These are phyloP conservation scores for Bipolaris oryzae DNA, from an alignment of 2,329 filamentous ascomycete genomes.

Conservation along the genomic window DNA sequence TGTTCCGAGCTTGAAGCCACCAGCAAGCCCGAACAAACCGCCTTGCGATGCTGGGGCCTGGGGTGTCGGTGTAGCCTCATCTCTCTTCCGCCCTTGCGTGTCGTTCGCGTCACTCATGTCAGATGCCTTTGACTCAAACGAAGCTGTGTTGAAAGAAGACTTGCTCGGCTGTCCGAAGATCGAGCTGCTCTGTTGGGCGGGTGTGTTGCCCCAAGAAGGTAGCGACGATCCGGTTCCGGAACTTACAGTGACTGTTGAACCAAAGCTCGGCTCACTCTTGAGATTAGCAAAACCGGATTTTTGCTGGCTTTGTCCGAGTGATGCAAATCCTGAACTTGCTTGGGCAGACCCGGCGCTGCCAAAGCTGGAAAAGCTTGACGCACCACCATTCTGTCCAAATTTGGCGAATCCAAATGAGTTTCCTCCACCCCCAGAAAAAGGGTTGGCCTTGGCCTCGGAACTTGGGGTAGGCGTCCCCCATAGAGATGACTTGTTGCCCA, in stretches of 20 bases:
- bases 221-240: constrained; percentile 43
- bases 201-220: constrained; percentile 42
- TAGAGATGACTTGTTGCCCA: constrained; percentile 28
- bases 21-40: constrained; percentile 41
- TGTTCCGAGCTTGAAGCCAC: constrained; percentile 69
- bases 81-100: constrained; percentile 30
- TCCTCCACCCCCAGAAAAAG: constrained; percentile 41
- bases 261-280: constrained; percentile 46
- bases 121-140: constrained; percentile 40
- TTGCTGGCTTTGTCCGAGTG: constrained; percentile 35
- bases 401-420: constrained; percentile 42
- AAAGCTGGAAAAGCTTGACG: constrained; percentile 26
- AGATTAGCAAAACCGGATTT: constrained; percentile 39
- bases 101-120: constrained; percentile 38
- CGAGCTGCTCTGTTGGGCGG: constrained; percentile 35
- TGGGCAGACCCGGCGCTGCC: constrained; percentile 10
- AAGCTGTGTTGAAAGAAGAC: constrained; percentile 39
- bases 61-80: constrained; percentile 46
- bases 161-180: constrained; percentile 37
- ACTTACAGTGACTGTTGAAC: constrained; percentile 50
- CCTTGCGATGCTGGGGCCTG: constrained; percentile 34
- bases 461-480: constrained; percentile 33
- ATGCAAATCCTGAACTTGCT: constrained; percentile 36
- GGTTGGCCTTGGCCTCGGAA: constrained; percentile 34
- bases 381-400: constrained; percentile 28